Conservation (phyloP, 345 rosid genomes). For the Jatropha curcas region DNA sequence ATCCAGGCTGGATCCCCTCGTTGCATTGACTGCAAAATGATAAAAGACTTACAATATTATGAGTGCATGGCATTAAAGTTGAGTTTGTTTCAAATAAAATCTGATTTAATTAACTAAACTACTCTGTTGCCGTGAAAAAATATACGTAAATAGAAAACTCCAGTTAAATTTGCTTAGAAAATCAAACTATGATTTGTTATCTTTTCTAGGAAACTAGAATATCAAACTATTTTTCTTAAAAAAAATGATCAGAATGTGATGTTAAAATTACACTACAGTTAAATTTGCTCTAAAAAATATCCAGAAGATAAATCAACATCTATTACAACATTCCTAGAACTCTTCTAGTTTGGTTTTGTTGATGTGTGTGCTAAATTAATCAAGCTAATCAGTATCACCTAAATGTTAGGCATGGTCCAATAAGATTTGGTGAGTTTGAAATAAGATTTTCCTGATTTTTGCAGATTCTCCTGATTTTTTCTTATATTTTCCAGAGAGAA, state of each 20-base stretch:
- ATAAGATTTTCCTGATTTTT: too few relatives aligned
- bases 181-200: too few relatives aligned
- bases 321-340: not conserved
- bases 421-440: too few relatives aligned
- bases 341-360: not conserved
- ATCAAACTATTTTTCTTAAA: too few relatives aligned
- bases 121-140: not conserved
- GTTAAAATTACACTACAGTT: not conserved
- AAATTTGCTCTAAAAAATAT: not conserved
- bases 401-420: not conserved
- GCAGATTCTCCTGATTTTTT: too few relatives aligned
- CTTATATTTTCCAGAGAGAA: too few relatives aligned
- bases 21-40: slow-evolving; percentile 26
- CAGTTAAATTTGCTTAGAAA: too few relatives aligned
- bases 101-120: not conserved
- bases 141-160: too few relatives aligned
- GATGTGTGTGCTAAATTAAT: not conserved
- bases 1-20: slow-evolving; percentile 36
- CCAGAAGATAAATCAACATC: not conserved
- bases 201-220: too few relatives aligned
- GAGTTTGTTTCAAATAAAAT: not conserved
- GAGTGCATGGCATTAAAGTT: not conserved
- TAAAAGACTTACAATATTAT: not conserved
- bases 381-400: not conserved
- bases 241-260: too few relatives aligned